These are phyloP conservation scores for Prunus davidiana DNA, from an alignment of 306 rosid genomes.

Conservation along the genomic window DNA sequence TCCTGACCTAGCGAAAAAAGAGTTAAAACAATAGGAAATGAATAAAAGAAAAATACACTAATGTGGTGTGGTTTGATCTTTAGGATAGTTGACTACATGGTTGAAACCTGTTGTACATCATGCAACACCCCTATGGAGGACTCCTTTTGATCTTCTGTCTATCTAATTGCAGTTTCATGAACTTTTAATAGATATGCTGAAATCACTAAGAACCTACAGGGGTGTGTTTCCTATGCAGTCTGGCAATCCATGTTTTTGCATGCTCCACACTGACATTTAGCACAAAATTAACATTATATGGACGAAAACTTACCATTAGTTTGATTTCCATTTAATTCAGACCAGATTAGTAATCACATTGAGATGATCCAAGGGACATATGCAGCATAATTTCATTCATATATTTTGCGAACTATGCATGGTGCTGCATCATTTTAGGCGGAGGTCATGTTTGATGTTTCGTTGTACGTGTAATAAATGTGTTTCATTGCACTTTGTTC, in stretches of 20 bases:
- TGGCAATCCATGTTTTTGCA: background rate
- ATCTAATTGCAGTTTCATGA: background rate
- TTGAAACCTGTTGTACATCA: constrained; percentile 4
- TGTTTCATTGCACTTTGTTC: background rate
- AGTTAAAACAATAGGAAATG: background rate
- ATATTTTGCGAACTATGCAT: background rate
- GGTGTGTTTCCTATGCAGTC: background rate
- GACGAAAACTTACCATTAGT: background rate
- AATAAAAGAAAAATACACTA: background rate
- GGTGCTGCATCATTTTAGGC: background rate
- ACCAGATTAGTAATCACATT: background rate
- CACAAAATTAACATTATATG: background rate
- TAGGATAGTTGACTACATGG: background rate
- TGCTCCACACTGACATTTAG: background rate
- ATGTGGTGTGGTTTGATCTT: background rate
- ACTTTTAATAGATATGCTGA: background rate
- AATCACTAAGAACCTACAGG: background rate
- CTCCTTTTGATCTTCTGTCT: background rate
- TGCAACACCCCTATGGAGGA: background rate
- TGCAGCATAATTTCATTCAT: background rate
- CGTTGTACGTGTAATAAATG: background rate
- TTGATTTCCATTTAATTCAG: background rate
- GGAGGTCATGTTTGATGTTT: background rate
- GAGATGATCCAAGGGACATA: background rate
- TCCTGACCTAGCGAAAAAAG: background rate